Conservation (phyloP, 257 asterid genomes). For the Ilex asprella region DNA sequence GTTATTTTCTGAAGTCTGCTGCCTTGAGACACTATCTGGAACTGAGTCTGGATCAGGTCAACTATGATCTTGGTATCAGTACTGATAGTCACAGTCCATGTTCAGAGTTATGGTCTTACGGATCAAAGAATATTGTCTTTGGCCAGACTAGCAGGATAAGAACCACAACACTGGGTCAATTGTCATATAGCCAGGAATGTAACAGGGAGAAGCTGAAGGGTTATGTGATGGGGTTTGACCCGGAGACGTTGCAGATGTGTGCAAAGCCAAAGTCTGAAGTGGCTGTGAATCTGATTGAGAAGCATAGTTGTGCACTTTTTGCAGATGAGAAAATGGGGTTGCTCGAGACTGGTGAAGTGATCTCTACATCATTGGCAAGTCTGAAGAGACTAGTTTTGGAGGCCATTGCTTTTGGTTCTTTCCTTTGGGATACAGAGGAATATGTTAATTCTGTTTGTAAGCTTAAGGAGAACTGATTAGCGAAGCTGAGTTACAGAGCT, state of each 20-base stretch:
- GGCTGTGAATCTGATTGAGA: conserved; percentile 56
- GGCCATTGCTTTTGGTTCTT: conserved; percentile 83
- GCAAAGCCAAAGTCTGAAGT: conserved; percentile 66
- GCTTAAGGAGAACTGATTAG: conserved; percentile 50
- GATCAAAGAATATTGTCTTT: conserved; percentile 22
- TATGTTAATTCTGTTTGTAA: conserved; percentile 37
- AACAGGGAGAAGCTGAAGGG: conserved; percentile 32
- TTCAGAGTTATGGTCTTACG: conserved; percentile 25
- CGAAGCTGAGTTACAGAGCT: neutral
- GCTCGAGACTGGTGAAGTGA: conserved; percentile 32
- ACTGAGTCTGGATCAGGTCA: conserved; percentile 24
- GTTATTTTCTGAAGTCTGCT: conserved; percentile 76
- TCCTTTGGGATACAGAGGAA: conserved; percentile 70
- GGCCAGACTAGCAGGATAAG: conserved; percentile 22
- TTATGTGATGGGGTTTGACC: conserved; percentile 59
- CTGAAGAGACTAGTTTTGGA: conserved; percentile 76
- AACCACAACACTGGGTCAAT: conserved; percentile 25
- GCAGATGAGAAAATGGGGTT: conserved; percentile 41
- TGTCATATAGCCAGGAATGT: conserved; percentile 15
- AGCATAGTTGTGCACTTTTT: conserved; percentile 66
- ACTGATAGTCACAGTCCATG: conserved; percentile 13
- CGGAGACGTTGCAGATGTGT: conserved; percentile 45
- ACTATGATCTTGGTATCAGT: conserved; percentile 15
- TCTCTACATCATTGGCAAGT: conserved; percentile 64
- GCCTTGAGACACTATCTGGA: conserved; percentile 67